These are phyloP conservation scores for Coniferiporia sulphurascens DNA, from an alignment of 1,284 basidiomycete genomes.

Conservation along the genomic window DNA sequence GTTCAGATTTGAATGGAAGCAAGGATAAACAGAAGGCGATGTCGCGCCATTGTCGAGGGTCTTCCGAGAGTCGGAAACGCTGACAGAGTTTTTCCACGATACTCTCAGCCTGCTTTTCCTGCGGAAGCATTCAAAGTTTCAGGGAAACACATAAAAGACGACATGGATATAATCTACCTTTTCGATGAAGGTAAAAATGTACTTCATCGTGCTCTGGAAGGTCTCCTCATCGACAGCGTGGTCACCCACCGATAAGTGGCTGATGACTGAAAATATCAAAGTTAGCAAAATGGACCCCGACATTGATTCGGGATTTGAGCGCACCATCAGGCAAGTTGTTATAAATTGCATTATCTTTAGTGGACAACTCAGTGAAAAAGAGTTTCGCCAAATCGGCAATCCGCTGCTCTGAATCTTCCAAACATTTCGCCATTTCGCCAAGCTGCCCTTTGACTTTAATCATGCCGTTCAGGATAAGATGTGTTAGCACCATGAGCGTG, in stretches of 20 bases:
- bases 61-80: conserved; percentile 84
- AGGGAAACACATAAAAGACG: neutral
- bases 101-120: conserved; percentile 94
- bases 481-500: conserved; percentile 97
- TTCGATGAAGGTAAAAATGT: conserved; percentile 96
- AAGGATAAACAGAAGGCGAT: conserved; percentile 94
- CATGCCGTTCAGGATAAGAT: conserved; percentile 97
- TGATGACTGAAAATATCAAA: conserved; percentile 63
- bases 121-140: conserved; percentile 4
- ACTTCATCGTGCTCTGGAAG: conserved; percentile 91
- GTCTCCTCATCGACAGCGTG: conserved; percentile 91
- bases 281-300: neutral
- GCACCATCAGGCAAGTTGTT: conserved; percentile 92
- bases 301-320: conserved; percentile 19
- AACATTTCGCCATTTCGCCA: conserved; percentile 98
- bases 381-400: conserved; percentile 93
- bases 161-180: conserved; percentile 55
- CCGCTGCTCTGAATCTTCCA: conserved; percentile 88
- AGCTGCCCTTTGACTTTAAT: conserved; percentile 99
- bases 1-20: conserved; percentile 94
- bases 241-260: conserved; percentile 88
- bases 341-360: conserved; percentile 99
- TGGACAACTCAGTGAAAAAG: conserved; percentile 95
- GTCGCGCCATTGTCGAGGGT: conserved; percentile 94
- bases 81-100: conserved; percentile 95